phyloP scores from a whole-genome alignment of 306 rosid genomes.

The Ziziphus jujuba region DNA sequence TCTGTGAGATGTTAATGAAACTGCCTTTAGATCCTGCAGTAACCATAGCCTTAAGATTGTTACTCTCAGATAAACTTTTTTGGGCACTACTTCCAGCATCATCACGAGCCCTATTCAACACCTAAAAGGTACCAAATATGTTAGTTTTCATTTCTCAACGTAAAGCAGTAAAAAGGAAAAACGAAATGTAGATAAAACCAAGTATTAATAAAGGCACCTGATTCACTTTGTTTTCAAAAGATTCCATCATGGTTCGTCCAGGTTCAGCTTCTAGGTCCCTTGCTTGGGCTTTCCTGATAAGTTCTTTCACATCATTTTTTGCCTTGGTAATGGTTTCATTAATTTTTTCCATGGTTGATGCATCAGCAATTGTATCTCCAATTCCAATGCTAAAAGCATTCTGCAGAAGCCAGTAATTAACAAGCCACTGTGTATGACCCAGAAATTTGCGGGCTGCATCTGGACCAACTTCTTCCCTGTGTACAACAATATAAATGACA shows the following conservation, averaged over 20 bases:
- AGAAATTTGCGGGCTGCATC: conserved; percentile 98
- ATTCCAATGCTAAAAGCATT: conserved; percentile 95
- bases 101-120: conserved; percentile 94
- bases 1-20: conserved; percentile 97
- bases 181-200: conserved; percentile 12
- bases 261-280: conserved; percentile 92
- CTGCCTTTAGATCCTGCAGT: conserved; percentile 99
- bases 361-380: conserved; percentile 99
- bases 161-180: conserved; percentile 5
- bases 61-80: conserved; percentile 90
- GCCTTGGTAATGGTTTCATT: conserved; percentile 87
- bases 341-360: conserved; percentile 85
- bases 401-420: conserved; percentile 97
- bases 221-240: conserved; percentile 94
- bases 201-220: conserved; percentile 49
- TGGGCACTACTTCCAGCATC: conserved; percentile 98
- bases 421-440: conserved; percentile 99
- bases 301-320: conserved; percentile 85
- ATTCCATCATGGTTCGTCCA: conserved; percentile 97
- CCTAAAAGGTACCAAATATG: conserved; percentile 37
- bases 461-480: conserved; percentile 99
- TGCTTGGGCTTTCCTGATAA: conserved; percentile 80
- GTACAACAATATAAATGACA: conserved; percentile 17
- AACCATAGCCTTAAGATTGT: conserved; percentile 98
- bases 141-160: conserved; percentile 10